Base-by-base conservation (phyloP, 2,329 filamentous ascomycete genomes). In the Fusarium musae region DNA sequence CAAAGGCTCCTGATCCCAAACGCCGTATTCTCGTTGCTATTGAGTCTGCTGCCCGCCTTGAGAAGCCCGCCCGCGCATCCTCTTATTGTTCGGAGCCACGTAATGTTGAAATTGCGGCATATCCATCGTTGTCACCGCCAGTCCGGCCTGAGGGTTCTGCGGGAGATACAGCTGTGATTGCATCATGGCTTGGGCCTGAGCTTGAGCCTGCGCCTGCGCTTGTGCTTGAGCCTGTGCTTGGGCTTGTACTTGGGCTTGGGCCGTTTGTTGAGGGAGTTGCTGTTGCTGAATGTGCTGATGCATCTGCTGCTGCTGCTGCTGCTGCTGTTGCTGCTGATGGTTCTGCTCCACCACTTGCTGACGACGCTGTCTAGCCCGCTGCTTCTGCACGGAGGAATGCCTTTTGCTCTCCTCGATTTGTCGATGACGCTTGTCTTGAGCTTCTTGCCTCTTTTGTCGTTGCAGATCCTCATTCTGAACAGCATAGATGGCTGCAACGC, bases 401-500 rank as follows among this genome's bases (percentile, higher is more conserved):
- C 74, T 75, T 47, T 80, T 79, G 9, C 60, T 74, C 19, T 82
- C 78, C 26, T 84, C 84, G 8, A 84, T 80, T 53, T 84, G 79
- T 21, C 76, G 78, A 63, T 84, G 82, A 7, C 83, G 79, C 65
- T 78, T 81, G 44, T 84, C 80, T 57, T 83, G 81, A 9, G 80
- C 79, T 13, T 84, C 82, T 54, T 82, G 80, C 23, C 84, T 79
- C 58, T 79, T 77, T 56, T 83, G 81, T 16, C 84, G 80, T 69
- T 85, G 84, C 54, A 82, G 68, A 44, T 85, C 84, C 67, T 85
- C 84, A 66, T 85, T 85, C 53, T 85, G 83, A 5, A 85, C 79
- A 16, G 83, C 83, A 59, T 84, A 85, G 17, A 85, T 83, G 49
- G 84, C 84, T 12, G 84, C 84, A 28, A 85, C 80, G 19, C 83